Percentiles rank a stretch among this genome's conserved stretches.
phyloP scores from a whole-genome alignment of 2,329 filamentous ascomycete species.

The Didymella sp. region DNA sequence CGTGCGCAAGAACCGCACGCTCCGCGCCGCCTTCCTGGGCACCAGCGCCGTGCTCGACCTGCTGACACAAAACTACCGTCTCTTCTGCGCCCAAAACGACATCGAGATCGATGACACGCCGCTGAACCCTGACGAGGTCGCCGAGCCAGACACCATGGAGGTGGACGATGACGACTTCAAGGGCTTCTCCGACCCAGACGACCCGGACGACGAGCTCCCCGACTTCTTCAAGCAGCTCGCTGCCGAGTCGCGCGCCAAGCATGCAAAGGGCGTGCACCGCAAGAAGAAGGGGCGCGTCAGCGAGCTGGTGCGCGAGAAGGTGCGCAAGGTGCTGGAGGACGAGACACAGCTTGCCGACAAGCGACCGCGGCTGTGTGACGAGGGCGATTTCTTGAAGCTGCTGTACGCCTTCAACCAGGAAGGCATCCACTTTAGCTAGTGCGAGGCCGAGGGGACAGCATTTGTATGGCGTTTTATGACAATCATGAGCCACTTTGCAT shows the following conservation, averaged over 20 bases:
- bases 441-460: slow-evolving; percentile 3
- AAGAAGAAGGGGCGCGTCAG: slow-evolving; percentile 76
- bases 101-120: slow-evolving; percentile 73
- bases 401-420: slow-evolving; percentile 87
- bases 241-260: slow-evolving; percentile 42
- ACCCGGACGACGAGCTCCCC: slow-evolving; percentile 74
- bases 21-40: slow-evolving; percentile 81
- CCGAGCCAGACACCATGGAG: slow-evolving; percentile 53
- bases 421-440: slow-evolving; percentile 84
- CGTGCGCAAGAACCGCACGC: slow-evolving; percentile 87
- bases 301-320: slow-evolving; percentile 84
- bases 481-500: slow-evolving; percentile 5
- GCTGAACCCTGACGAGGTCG: slow-evolving; percentile 36
- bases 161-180: slow-evolving; percentile 60
- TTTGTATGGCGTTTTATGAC: slow-evolving; percentile 28
- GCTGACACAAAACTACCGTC: slow-evolving; percentile 86
- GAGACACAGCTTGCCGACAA: slow-evolving; percentile 82
- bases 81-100: slow-evolving; percentile 88
- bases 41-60: slow-evolving; percentile 81
- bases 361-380: slow-evolving; percentile 84
- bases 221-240: slow-evolving; percentile 78
- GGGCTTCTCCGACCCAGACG: slow-evolving; percentile 61
- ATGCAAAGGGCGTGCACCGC: slow-evolving; percentile 37
- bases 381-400: slow-evolving; percentile 87
- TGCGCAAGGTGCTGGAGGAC: slow-evolving; percentile 81